Base-by-base conservation (phyloP, 495 filamentous ascomycete species). In the Lepraria neglecta region DNA sequence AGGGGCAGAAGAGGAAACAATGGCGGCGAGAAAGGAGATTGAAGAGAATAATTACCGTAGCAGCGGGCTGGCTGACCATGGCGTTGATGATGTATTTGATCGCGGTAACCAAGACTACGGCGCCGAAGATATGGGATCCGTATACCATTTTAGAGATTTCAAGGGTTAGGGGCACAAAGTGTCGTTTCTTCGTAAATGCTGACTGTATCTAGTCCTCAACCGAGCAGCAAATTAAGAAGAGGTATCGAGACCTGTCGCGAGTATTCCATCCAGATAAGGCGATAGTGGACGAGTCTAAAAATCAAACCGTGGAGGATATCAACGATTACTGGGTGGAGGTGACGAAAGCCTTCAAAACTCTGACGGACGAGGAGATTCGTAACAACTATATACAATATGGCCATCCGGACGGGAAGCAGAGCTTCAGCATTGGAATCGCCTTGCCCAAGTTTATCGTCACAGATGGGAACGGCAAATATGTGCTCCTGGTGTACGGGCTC, bases 391-490 rank as follows among this genome's bases (percentile, higher is more conserved):
- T 92, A 42, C 89, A 96, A 71, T 98, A 86, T 72, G 94, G 94
- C 50, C 91, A 98, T 72, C 94, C 94, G 6, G 94, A 98, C 70
- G 94, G 94, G 57, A 97, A 96, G 77, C 94, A 98, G 72, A 91
- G 91, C 69, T 92, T 88, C 78, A 97, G 92, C 74, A 97, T 97
- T 70, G 92, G 95, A 62, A 97, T 98, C 67, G 94, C 92, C 31
- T 82, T 98, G 47, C 94, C 94, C 17, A 87, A 94, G 70, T 89
- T 92, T 73, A 92, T 98, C 65, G 80, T 98, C 58, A 87, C 87
- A 31, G 90, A 97, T 61, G 92, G 92, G 56, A 91, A 91, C 71
- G 92, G 90, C 44, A 97, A 97, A 77, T 97, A 96, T 69, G 89
- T 97, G 50, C 78, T 98, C 61, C 74, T 96, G 65, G 79, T 97